phyloP scores from a whole-genome alignment of 2,329 filamentous ascomycete genomes.

The Hirsutella minnesotensis region DNA sequence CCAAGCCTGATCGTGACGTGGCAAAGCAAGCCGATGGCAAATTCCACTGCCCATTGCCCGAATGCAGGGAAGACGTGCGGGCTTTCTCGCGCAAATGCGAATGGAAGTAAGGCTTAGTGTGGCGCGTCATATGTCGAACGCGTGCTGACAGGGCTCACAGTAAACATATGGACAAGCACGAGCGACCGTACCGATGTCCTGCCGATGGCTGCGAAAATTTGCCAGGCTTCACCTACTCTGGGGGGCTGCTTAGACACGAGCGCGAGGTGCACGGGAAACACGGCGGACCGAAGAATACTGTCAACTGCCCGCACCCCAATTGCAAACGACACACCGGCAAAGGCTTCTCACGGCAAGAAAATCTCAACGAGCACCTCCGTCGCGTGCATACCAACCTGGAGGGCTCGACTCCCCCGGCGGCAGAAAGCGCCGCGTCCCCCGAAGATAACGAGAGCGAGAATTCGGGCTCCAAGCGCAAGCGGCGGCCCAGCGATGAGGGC shows the following conservation, averaged over 20 bases:
- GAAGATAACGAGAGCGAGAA: constrained; percentile 37
- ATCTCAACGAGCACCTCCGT: constrained; percentile 84
- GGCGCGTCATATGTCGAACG: not conserved
- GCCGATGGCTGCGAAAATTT: constrained; percentile 81
- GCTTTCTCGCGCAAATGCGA: constrained; percentile 78
- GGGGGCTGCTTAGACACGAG: constrained; percentile 79
- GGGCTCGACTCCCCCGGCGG: constrained; percentile 20
- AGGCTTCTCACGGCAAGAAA: constrained; percentile 88
- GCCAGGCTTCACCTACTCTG: constrained; percentile 89
- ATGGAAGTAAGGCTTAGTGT: constrained; percentile 65
- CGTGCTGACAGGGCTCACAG: constrained; percentile 29
- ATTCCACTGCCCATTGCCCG: constrained; percentile 60
- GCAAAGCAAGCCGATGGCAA: constrained; percentile 59
- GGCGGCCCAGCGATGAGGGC: constrained; percentile 18
- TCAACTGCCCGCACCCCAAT: constrained; percentile 74
- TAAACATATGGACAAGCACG: constrained; percentile 98
- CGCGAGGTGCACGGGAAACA: constrained; percentile 89
- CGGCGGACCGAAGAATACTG: constrained; percentile 73
- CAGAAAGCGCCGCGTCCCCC: constrained; percentile 23
- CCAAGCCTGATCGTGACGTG: constrained; percentile 46
- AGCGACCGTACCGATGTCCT: constrained; percentile 79
- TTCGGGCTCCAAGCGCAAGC: constrained; percentile 36
- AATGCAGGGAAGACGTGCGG: constrained; percentile 53
- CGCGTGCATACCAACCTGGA: constrained; percentile 61
- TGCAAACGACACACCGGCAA: constrained; percentile 85